These are phyloP conservation scores for Eucalyptus viminalis DNA, from an alignment of 345 rosid genomes.

Conservation along the genomic window DNA sequence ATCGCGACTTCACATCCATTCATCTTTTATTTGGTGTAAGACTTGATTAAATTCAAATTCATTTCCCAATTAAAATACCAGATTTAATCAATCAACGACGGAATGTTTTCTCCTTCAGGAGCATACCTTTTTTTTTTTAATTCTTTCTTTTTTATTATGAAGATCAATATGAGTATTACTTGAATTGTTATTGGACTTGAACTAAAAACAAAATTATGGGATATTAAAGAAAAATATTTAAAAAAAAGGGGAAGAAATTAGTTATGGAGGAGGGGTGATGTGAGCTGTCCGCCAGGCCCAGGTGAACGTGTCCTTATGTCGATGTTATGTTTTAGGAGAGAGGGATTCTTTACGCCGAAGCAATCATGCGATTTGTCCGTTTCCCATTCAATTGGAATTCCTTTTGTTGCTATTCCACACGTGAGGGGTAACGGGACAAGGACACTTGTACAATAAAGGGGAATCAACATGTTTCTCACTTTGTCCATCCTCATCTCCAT, in stretches of 20 bases:
- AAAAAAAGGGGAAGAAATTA: background rate
- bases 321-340: background rate
- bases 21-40: background rate
- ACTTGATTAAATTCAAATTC: background rate
- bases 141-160: background rate
- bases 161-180: background rate
- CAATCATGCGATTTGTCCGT: background rate
- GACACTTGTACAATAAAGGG: background rate
- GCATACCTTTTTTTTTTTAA: background rate
- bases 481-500: background rate
- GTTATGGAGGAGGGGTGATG: background rate
- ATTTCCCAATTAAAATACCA: background rate
- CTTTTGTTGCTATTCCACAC: background rate
- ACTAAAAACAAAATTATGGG: background rate
- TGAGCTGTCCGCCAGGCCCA: background rate
- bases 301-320: background rate
- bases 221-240: background rate
- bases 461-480: background rate
- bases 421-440: background rate
- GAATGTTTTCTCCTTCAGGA: background rate
- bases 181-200: background rate
- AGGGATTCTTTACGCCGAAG: background rate
- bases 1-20: background rate
- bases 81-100: background rate
- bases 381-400: background rate